phyloP scores from a whole-genome alignment of 208 protist genomes.

The Wallacemonas rigidus region DNA sequence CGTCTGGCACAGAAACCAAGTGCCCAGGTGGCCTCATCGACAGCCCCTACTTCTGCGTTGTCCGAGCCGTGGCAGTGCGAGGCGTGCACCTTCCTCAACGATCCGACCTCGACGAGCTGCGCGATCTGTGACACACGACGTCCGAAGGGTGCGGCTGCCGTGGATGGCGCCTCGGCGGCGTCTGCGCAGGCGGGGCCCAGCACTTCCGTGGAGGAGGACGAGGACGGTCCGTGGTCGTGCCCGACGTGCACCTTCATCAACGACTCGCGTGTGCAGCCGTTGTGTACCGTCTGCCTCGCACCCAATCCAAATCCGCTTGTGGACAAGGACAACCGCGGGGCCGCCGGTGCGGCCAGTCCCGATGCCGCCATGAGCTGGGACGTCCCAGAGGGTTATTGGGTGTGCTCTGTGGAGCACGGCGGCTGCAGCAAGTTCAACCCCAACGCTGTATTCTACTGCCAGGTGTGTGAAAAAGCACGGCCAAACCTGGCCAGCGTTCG shows the following conservation, averaged over 20 bases:
- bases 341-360: not conserved
- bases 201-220: not conserved
- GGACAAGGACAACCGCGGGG: not conserved
- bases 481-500: slow-evolving; percentile 70
- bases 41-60: not conserved
- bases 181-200: too few relatives aligned
- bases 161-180: too few relatives aligned
- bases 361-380: slow-evolving; percentile 28
- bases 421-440: slow-evolving; percentile 89
- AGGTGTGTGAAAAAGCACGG: slow-evolving; percentile 78
- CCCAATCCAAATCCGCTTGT: slow-evolving; percentile 48
- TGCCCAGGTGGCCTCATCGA: too few relatives aligned
- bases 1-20: slow-evolving; percentile 11
- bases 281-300: slow-evolving; percentile 55
- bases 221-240: slow-evolving; percentile 61
- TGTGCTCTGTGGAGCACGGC: slow-evolving; percentile 79
- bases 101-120: slow-evolving; percentile 26
- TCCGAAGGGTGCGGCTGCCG: slow-evolving; percentile 14
- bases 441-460: slow-evolving; percentile 80
- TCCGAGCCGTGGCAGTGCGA: slow-evolving; percentile 43
- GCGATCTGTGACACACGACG: slow-evolving; percentile 39
- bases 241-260: slow-evolving; percentile 69
- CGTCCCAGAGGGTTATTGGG: slow-evolving; percentile 79
- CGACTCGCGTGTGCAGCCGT: slow-evolving; percentile 28
- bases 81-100: slow-evolving; percentile 56